phyloP scores from a whole-genome alignment of 805 yeast species.

The Metschnikowia chrysomelidarum region DNA sequence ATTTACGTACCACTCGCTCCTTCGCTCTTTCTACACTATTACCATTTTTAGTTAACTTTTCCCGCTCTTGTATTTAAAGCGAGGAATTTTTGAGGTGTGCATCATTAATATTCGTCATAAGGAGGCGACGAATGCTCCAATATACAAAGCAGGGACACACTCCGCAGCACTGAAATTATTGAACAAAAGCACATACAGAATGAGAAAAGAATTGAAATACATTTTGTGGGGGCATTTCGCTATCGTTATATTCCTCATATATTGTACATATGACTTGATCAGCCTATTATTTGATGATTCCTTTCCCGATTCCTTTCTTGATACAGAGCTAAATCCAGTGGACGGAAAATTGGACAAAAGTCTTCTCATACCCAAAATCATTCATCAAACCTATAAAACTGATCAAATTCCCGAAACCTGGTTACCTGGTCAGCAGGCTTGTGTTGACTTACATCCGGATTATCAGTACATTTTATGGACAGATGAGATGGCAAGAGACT shows the following conservation, averaged over 20 bases:
- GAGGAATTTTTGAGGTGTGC: too few species aligned
- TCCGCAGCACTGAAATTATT: too few species aligned
- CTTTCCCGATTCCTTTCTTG: slow-evolving; percentile 58
- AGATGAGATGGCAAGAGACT: slow-evolving; percentile 75
- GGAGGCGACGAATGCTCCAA: too few species aligned
- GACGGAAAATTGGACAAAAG: slow-evolving; percentile 44
- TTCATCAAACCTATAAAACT: slow-evolving; percentile 90
- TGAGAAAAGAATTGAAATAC: slow-evolving; percentile 67
- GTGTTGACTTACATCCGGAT: slow-evolving; percentile 80
- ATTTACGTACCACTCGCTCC: too few species aligned
- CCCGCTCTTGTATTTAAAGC: too few species aligned
- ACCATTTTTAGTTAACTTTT: too few species aligned
- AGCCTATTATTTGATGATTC: slow-evolving; percentile 74
- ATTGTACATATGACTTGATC: slow-evolving; percentile 67
- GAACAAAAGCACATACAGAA: too few species aligned
- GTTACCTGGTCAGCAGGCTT: slow-evolving; percentile 73
- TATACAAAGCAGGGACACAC: too few species aligned
- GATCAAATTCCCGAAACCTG: slow-evolving; percentile 76
- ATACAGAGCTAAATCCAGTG: slow-evolving; percentile 59
- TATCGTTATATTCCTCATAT: slow-evolving; percentile 54
- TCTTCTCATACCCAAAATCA: slow-evolving; percentile 77
- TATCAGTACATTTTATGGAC: slow-evolving; percentile 90
- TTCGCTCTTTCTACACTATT: too few species aligned
- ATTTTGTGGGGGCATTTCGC: slow-evolving; percentile 58
- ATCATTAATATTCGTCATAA: too few species aligned